phyloP scores from a whole-genome alignment of 305 asterid genomes.

The Fraxinus nigra region DNA sequence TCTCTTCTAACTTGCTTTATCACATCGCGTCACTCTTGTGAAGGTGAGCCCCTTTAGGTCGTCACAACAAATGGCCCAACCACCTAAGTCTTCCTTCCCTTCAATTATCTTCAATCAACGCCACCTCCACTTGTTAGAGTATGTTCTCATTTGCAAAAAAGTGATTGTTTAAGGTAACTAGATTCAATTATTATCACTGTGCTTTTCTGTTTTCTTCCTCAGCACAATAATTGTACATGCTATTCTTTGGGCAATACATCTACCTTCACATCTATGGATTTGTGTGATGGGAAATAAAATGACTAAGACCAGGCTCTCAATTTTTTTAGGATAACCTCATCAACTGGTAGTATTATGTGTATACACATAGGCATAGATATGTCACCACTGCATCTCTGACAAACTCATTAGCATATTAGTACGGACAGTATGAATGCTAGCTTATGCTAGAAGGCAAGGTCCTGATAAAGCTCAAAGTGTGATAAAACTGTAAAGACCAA shows the following conservation, averaged over 20 bases:
- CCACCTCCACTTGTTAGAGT: not conserved
- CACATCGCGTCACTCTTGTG: not conserved
- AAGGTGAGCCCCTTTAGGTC: not conserved
- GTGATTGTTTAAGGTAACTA: not conserved
- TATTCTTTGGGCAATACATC: slow-evolving; percentile 7
- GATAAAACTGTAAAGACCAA: slow-evolving; percentile 1
- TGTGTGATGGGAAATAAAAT: not conserved
- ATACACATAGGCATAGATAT: not conserved
- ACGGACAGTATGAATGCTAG: not conserved
- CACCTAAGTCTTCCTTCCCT: not conserved
- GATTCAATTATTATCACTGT: not conserved
- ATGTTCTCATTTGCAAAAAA: not conserved
- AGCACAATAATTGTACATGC: not conserved
- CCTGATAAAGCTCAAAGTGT: not conserved
- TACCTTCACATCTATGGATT: not conserved
- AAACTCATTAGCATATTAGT: slow-evolving; percentile 5
- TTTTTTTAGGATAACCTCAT: not conserved
- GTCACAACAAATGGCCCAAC: not conserved
- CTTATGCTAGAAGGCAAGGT: not conserved
- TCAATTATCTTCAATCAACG: not conserved
- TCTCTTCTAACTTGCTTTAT: not conserved
- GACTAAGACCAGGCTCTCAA: not conserved
- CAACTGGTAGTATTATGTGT: not conserved
- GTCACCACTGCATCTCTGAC: not conserved
- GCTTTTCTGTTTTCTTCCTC: not conserved